These are phyloP conservation scores for Tillandsia leiboldiana DNA, from an alignment of 176 grass and related monocot species.

Conservation along the genomic window DNA sequence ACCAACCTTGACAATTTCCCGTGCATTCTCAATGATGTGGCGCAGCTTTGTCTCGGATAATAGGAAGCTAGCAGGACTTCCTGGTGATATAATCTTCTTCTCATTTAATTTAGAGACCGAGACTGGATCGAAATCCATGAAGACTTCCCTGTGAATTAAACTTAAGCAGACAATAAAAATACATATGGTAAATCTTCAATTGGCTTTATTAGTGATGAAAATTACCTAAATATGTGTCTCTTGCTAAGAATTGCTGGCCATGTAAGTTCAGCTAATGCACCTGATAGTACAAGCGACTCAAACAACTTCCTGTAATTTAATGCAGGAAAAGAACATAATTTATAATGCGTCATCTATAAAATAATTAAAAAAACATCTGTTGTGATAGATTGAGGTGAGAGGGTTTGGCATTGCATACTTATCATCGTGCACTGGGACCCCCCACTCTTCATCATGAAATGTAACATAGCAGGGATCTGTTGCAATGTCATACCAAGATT, in stretches of 20 bases:
- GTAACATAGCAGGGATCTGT: conserved; percentile 77
- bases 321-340: conserved; percentile 33
- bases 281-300: conserved; percentile 79
- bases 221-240: conserved; percentile 79
- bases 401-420: conserved; percentile 40
- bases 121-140: conserved; percentile 76
- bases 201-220: neutral
- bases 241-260: conserved; percentile 91
- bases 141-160: conserved; percentile 56
- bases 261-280: conserved; percentile 77
- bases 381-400: neutral
- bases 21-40: conserved; percentile 69
- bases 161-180: conserved; percentile 8
- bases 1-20: conserved; percentile 67
- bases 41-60: conserved; percentile 75
- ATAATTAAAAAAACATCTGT: neutral
- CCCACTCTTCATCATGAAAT: conserved; percentile 98
- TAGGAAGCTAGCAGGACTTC: conserved; percentile 50
- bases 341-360: conserved; percentile 15
- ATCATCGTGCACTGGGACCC: conserved; percentile 83
- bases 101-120: conserved; percentile 71
- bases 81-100: conserved; percentile 57
- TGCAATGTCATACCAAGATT: conserved; percentile 30
- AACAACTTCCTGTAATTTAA: conserved; percentile 66
- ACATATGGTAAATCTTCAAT: conserved; percentile 4